Evolutionary conservation across 306 rosid genomes (phyloP).

Genomic region (Dryas octopetala): DNA sequence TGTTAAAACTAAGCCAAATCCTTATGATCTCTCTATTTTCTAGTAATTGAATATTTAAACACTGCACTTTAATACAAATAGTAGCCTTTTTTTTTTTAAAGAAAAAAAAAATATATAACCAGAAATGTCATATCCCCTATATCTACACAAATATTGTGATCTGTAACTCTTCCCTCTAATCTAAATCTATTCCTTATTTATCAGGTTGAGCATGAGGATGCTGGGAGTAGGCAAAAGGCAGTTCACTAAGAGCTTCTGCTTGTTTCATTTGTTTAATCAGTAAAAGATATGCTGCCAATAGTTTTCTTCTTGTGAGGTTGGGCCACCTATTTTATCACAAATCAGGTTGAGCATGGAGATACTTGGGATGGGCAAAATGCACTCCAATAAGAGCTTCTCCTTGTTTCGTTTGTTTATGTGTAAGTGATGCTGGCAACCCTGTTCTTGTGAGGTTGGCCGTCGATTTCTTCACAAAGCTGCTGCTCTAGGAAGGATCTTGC

Average conservation of each 20-base stretch:
- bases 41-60: not conserved
- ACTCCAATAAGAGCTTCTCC: constrained; percentile 33
- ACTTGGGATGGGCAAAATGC: constrained; percentile 46
- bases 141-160: not conserved
- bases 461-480: constrained; percentile 7
- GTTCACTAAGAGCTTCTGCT: constrained; percentile 35
- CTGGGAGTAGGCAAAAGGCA: constrained; percentile 44
- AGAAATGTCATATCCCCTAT: not conserved
- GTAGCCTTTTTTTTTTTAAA: no score
- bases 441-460: not conserved
- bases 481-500: not conserved
- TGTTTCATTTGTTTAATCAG: constrained; percentile 2
- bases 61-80: not conserved
- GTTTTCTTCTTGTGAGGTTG: not conserved
- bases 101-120: not conserved
- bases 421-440: not conserved
- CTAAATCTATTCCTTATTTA: not conserved
- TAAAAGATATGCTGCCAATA: not conserved
- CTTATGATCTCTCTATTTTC: not conserved
- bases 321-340: not conserved
- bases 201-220: constrained; percentile 57
- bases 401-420: constrained; percentile 4
- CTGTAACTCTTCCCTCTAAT: not conserved
- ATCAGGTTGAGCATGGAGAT: constrained; percentile 55
- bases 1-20: not conserved